Percentiles rank a stretch among this genome's conserved stretches.
Conservation (phyloP, 768 basidiomycete genomes). For the Dacryopinax primogenitus region DNA sequence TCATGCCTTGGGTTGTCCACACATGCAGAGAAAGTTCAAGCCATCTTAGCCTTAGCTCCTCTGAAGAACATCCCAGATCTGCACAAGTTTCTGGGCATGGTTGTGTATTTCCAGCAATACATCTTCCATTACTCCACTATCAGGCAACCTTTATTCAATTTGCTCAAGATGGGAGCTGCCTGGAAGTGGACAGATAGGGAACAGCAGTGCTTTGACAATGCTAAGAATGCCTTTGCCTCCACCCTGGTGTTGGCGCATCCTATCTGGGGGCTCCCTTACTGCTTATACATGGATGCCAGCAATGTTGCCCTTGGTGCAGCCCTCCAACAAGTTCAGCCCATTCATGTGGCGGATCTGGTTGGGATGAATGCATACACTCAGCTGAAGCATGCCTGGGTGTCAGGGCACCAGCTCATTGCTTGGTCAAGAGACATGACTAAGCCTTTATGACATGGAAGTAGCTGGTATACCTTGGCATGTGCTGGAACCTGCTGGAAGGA, state of each 20-base stretch:
- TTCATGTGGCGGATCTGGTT: conserved; percentile 18
- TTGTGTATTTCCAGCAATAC: conserved; percentile 30
- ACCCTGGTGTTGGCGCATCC: conserved; percentile 25
- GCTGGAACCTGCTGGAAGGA: too few relatives aligned
- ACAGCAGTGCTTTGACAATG: conserved; percentile 23
- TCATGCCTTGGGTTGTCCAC: conserved; percentile 30
- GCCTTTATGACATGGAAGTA: conserved; percentile 10
- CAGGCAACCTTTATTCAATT: conserved; percentile 26
- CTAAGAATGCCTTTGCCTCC: conserved; percentile 23
- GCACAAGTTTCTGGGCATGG: conserved; percentile 30
- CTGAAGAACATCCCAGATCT: conserved; percentile 23
- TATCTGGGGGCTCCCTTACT: conserved; percentile 18
- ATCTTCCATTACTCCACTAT: conserved; percentile 30
- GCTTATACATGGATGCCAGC: conserved; percentile 29
- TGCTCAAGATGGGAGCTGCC: conserved; percentile 23
- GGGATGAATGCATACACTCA: conserved; percentile 20
- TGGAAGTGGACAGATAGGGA: conserved; percentile 23
- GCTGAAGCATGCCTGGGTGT: conserved; percentile 13
- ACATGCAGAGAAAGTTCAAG: conserved; percentile 29
- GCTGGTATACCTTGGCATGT: too few relatives aligned
- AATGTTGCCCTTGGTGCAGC: conserved; percentile 26
- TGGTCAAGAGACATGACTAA: too few relatives aligned
- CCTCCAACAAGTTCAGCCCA: conserved; percentile 24
- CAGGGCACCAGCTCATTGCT: neutral
- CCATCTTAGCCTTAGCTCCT: conserved; percentile 23